phyloP scores from a whole-genome alignment of 2,329 filamentous ascomycete species.

The Paraphoma sp. region DNA sequence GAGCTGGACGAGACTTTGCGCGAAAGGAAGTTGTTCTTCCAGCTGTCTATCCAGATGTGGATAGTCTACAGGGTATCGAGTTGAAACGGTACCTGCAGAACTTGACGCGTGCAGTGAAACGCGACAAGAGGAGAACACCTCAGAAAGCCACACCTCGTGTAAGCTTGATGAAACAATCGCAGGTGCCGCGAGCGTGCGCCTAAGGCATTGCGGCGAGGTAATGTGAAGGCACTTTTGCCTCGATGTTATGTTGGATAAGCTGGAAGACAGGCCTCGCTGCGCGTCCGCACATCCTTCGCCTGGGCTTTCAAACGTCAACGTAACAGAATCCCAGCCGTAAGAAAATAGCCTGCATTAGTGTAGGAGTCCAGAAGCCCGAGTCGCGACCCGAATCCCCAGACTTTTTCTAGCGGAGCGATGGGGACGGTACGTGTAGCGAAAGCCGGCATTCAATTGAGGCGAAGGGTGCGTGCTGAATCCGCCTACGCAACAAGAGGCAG shows the following conservation, averaged over 20 bases:
- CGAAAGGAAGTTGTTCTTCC: background rate
- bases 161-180: slow-evolving; percentile 28
- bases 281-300: slow-evolving; percentile 12
- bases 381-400: background rate
- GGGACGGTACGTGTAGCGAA: background rate
- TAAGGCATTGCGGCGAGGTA: slow-evolving; percentile 6
- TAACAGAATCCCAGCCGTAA: slow-evolving; percentile 13
- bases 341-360: slow-evolving; percentile 16
- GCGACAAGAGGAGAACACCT: slow-evolving; percentile 10
- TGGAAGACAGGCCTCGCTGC: slow-evolving; percentile 16
- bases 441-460: background rate
- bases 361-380: background rate
- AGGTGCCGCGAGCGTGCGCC: slow-evolving; percentile 10
- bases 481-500: background rate
- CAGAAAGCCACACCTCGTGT: slow-evolving; percentile 10
- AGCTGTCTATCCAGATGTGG: background rate
- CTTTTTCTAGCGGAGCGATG: background rate
- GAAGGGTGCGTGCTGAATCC: background rate
- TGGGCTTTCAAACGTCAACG: slow-evolving; percentile 16
- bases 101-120: slow-evolving; percentile 36
- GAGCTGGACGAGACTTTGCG: no score
- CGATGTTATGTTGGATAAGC: background rate
- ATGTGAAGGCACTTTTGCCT: slow-evolving; percentile 4
- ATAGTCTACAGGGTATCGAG: slow-evolving; percentile 2
- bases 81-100: slow-evolving; percentile 46